These are phyloP conservation scores for Colletotrichum incanum DNA, from an alignment of 2,329 filamentous ascomycete genomes.

Conservation along the genomic window DNA sequence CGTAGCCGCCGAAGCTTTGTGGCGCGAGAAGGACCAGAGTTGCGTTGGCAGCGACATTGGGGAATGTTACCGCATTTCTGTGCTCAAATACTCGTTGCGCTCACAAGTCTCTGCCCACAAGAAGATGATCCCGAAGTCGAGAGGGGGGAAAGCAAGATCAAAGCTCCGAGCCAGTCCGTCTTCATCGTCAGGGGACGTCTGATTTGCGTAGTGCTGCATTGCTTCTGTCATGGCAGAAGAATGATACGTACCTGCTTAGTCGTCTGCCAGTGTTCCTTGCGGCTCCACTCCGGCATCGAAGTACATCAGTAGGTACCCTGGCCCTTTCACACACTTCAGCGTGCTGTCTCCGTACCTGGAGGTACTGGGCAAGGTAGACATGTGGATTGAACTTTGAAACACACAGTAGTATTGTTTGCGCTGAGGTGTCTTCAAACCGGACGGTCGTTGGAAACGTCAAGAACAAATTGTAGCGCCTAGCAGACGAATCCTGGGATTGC, in stretches of 20 bases:
- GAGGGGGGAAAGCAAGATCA: neutral
- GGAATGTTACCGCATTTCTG: neutral
- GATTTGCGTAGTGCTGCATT: conserved; percentile 11
- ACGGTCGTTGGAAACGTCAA: conserved; percentile 40
- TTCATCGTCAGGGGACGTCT: conserved; percentile 20
- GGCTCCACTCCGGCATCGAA: conserved; percentile 33
- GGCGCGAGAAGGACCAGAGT: neutral
- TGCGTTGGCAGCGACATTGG: conserved; percentile 1
- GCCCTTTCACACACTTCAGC: conserved; percentile 19
- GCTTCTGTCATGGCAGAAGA: conserved; percentile 11
- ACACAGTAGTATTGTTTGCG: conserved; percentile 41
- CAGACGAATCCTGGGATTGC: conserved; percentile 23
- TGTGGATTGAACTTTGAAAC: conserved; percentile 43
- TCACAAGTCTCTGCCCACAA: neutral
- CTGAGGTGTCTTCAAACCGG: conserved; percentile 41
- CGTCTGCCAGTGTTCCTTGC: conserved; percentile 30
- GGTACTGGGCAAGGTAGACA: conserved; percentile 24
- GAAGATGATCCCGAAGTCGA: neutral
- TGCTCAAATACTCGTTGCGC: neutral
- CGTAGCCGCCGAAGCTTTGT: conserved; percentile 21
- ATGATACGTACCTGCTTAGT: conserved; percentile 19
- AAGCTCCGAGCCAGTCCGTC: neutral
- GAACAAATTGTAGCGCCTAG: conserved; percentile 19
- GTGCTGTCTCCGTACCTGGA: conserved; percentile 13
- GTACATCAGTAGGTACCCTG: neutral